Percentiles rank a stretch among this genome's conserved stretches.
These are phyloP conservation scores for Fusarium pseudonygamai DNA, from an alignment of 2,329 filamentous ascomycete genomes.

Conservation along the genomic window DNA sequence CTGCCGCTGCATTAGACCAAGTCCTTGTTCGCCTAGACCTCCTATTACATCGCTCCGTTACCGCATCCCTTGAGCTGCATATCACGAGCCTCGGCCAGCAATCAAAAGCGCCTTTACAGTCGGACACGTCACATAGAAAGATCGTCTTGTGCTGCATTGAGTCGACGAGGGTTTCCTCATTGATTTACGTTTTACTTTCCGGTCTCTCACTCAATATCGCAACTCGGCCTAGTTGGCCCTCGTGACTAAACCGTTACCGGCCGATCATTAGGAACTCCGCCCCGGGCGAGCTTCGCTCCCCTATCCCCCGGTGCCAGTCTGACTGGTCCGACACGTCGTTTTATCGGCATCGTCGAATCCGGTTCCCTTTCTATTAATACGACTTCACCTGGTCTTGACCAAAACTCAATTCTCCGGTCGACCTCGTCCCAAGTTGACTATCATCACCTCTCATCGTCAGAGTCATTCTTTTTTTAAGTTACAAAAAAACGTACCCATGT, in stretches of 20 bases:
- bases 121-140: constrained; percentile 22
- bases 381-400: constrained; percentile 18
- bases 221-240: constrained; percentile 29
- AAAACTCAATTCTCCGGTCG: constrained; percentile 32
- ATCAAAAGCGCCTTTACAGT: constrained; percentile 18
- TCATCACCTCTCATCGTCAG: constrained; percentile 34
- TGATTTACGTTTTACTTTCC: constrained; percentile 17
- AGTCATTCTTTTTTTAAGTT: constrained; percentile 44
- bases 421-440: constrained; percentile 44
- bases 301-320: constrained; percentile 42
- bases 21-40: constrained; percentile 32
- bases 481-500: constrained; percentile 52
- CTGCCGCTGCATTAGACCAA: constrained; percentile 30
- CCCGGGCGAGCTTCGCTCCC: constrained; percentile 47
- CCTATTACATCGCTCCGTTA: constrained; percentile 16
- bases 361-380: constrained; percentile 14
- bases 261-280: constrained; percentile 37
- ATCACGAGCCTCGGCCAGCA: constrained; percentile 17
- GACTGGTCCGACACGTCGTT: constrained; percentile 44
- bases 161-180: constrained; percentile 41
- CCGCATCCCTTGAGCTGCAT: constrained; percentile 14
- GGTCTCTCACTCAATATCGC: constrained; percentile 16
- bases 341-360: constrained; percentile 44
- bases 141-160: constrained; percentile 32
- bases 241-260: constrained; percentile 39